phyloP scores from a whole-genome alignment of 2,329 filamentous ascomycete species.

The Cladobotryum protrusum region DNA sequence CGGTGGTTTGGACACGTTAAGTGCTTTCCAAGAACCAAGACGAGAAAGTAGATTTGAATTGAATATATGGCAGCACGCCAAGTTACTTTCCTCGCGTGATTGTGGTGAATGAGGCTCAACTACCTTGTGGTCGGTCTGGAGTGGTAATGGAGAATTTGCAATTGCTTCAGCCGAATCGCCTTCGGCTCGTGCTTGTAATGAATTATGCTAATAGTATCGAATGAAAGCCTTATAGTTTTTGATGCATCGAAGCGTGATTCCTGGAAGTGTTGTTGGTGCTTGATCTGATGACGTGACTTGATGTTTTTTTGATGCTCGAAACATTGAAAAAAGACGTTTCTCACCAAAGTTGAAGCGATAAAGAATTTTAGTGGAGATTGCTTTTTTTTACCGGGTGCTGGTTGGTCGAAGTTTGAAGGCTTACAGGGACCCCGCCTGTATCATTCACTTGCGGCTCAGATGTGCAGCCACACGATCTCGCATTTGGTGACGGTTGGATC shows the following conservation, averaged over 20 bases:
- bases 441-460: conserved; percentile 9
- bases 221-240: background rate
- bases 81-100: background rate
- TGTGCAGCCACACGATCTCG: conserved; percentile 1
- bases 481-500: background rate
- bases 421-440: conserved; percentile 2
- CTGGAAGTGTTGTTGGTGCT: no score
- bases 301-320: background rate
- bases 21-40: conserved; percentile 2
- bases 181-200: no score
- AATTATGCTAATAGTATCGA: background rate
- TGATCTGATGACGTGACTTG: no score
- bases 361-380: conserved; percentile 1
- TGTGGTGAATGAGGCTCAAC: background rate
- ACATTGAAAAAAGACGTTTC: background rate
- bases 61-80: background rate
- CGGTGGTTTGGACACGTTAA: conserved; percentile 1
- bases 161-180: no score
- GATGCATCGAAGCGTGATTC: background rate
- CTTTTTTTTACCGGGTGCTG: conserved; percentile 1
- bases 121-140: background rate
- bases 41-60: background rate
- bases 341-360: conserved; percentile 1
- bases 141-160: no score
- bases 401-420: conserved; percentile 4